Base-by-base conservation (phyloP, 805 yeast genomes). In the Lachancea kluyveri region DNA sequence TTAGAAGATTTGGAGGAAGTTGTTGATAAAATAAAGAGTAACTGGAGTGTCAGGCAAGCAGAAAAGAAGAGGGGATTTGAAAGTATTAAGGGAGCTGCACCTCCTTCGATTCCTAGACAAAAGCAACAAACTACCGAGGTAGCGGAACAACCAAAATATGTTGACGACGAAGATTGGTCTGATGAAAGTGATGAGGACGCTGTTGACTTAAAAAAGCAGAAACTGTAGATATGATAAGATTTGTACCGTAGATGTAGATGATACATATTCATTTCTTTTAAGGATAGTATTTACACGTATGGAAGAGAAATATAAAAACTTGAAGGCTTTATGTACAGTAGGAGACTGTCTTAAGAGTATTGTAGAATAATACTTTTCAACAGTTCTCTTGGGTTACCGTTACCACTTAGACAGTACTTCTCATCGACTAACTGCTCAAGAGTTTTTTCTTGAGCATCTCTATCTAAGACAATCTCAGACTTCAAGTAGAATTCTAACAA, bases 1-100 rank as follows among this genome's bases (percentile, higher is more conserved):
- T 76, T 81, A 42, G 82, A 85, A 35, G 95, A 90, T 41, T 62
- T 94, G 25, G 61, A 72, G 4, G 72, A 61, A 10, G 62, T 77
- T 1, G 74, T 79, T 28, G 67, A 69, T 0, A 62, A 60, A 25
- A 82, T 88, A 17, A 70, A 71, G 21, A 59, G 57, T 17, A 59
- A 66, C 2, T 83, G 94, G 92, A 70, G 72, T 26, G 62, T 63
- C 32, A 67, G 96, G 46, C 72, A 62, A 28, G 39, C 37, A 15
- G 48, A 50, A 32, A 36, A 52, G 38, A 42, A 36, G 25, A 24
- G 35, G 16, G 25, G 28, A 25, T 25, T 18, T 26, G 20, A 23
- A 9, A 30, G 17, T 28, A 25, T 26, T 6, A 22, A 15, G 5
- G 13, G 35, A 14, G 37, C 30, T 14, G 13, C 35, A 11, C 31